Conservation (phyloP, 2,329 filamentous ascomycete genomes). For the Thermothelomyces thermophilus region DNA sequence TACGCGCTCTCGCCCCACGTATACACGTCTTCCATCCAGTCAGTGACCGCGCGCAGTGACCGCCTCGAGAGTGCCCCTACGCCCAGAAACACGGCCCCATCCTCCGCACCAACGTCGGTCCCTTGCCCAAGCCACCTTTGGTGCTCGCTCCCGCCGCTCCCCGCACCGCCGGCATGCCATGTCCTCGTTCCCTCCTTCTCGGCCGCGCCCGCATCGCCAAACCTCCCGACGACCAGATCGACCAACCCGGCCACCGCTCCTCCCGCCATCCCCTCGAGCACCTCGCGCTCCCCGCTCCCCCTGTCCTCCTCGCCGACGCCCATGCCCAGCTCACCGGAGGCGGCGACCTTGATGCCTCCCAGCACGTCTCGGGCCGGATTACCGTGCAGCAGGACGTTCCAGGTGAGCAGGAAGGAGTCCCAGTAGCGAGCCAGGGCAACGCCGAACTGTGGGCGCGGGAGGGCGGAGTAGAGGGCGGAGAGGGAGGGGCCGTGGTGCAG, state of each 20-base stretch:
- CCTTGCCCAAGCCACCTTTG: conserved; percentile 70
- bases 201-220: conserved; percentile 46
- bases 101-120: conserved; percentile 59
- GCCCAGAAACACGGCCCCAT: conserved; percentile 83
- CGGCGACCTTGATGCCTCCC: conserved; percentile 78
- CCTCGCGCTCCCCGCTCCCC: conserved; percentile 87
- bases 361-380: conserved; percentile 78
- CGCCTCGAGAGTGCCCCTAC: conserved; percentile 64
- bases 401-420: conserved; percentile 62
- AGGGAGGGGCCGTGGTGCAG: conserved; percentile 79
- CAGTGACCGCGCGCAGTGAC: conserved; percentile 65
- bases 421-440: conserved; percentile 72
- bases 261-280: conserved; percentile 71
- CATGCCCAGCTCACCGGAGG: conserved; percentile 83
- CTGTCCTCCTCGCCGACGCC: conserved; percentile 94
- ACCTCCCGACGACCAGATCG: conserved; percentile 81
- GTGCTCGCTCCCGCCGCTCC: conserved; percentile 24
- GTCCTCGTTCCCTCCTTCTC: background rate
- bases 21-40: conserved; percentile 87
- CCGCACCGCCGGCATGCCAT: background rate
- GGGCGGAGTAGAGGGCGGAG: conserved; percentile 56
- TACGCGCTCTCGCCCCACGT: conserved; percentile 78
- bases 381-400: conserved; percentile 86
- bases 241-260: conserved; percentile 69
- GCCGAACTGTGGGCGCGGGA: conserved; percentile 62